Conservation (phyloP, 352 stramenopile genomes). For the Pythium phragmitis region DNA sequence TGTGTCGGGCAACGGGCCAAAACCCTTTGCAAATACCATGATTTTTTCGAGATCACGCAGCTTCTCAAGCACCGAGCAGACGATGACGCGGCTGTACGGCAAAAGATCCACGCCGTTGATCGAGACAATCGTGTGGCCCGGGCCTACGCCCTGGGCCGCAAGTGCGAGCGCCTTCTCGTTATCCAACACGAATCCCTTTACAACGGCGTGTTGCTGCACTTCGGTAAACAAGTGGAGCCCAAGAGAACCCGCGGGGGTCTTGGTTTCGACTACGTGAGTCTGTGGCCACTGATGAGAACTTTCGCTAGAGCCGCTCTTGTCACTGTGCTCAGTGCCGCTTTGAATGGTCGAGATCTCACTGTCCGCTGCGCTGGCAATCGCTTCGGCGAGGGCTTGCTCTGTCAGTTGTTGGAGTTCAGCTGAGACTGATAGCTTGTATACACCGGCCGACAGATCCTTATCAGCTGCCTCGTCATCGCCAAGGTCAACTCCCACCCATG, state of each 20-base stretch:
- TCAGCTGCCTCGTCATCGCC: neutral
- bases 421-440: slow-evolving; percentile 6
- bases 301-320: neutral
- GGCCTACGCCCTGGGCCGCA: slow-evolving; percentile 31
- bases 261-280: slow-evolving; percentile 37
- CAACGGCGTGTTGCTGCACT: slow-evolving; percentile 48
- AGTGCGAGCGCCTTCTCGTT: slow-evolving; percentile 40
- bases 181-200: slow-evolving; percentile 56
- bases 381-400: slow-evolving; percentile 14
- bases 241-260: slow-evolving; percentile 44
- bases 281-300: slow-evolving; percentile 21
- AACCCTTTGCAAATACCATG: slow-evolving; percentile 49
- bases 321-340: neutral
- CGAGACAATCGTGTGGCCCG: slow-evolving; percentile 40
- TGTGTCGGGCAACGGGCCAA: slow-evolving; percentile 25
- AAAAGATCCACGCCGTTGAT: slow-evolving; percentile 64
- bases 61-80: slow-evolving; percentile 53
- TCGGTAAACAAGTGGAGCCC: slow-evolving; percentile 62
- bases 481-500: slow-evolving; percentile 28
- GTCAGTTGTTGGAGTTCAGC: slow-evolving; percentile 16
- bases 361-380: slow-evolving; percentile 10
- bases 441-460: neutral
- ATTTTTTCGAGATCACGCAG: slow-evolving; percentile 52
- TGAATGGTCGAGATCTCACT: slow-evolving; percentile 9
- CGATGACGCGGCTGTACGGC: slow-evolving; percentile 32